A percentile compares a stretch with the other conserved stretches of the same genome.
phyloP scores from a whole-genome alignment of 75 land plant species.

The Selaginella tamariscina region DNA sequence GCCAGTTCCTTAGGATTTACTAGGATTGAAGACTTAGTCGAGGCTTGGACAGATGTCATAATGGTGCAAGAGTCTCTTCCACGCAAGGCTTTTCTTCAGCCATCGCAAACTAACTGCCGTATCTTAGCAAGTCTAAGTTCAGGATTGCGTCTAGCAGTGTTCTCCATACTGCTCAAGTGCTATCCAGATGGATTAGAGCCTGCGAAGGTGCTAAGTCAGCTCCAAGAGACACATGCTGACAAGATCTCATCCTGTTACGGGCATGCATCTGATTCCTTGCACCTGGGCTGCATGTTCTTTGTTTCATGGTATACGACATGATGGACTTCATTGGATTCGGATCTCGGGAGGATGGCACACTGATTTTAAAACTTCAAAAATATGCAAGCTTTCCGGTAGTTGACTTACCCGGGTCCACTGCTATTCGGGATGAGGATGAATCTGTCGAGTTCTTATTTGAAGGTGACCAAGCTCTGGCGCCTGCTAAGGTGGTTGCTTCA shows the following conservation, averaged over 20 bases:
- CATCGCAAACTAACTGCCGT: conserved; percentile 20
- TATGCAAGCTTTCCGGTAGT: conserved; percentile 25
- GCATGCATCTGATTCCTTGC: no score
- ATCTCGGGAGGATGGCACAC: conserved; percentile 23
- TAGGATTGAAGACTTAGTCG: conserved; percentile 16
- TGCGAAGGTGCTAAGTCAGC: neutral
- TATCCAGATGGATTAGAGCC: conserved; percentile 34
- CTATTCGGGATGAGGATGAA: neutral
- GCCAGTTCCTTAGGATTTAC: conserved; percentile 16
- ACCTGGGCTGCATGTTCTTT: neutral
- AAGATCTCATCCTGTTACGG: no score
- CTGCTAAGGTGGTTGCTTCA: neutral
- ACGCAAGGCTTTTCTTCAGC: conserved; percentile 16
- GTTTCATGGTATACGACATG: conserved; percentile 25
- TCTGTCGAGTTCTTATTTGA: neutral
- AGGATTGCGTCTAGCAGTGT: conserved; percentile 21
- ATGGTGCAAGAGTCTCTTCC: neutral
- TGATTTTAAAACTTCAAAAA: conserved; percentile 25
- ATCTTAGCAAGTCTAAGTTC: conserved; percentile 21
- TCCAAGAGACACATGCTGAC: neutral
- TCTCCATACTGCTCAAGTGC: conserved; percentile 17
- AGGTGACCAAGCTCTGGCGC: neutral
- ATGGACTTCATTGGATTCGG: conserved; percentile 31
- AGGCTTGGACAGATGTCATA: conserved; percentile 22
- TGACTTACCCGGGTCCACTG: conserved; percentile 23